Percentiles rank a stretch among this genome's conserved stretches.
These are phyloP conservation scores for Sclerotinia spermophila DNA, from an alignment of 2,329 filamentous ascomycete species.

Conservation along the genomic window DNA sequence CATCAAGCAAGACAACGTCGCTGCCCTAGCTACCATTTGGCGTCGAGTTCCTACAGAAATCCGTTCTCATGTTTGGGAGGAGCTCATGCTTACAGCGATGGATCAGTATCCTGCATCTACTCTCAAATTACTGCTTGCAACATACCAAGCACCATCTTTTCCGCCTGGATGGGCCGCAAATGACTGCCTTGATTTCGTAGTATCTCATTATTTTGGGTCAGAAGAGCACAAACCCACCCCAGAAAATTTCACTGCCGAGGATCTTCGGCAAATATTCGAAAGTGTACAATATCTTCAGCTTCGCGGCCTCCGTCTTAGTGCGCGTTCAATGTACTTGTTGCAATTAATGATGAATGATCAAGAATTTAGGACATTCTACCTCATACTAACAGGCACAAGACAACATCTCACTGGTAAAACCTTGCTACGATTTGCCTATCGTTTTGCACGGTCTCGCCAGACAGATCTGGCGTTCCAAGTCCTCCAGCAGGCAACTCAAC, in stretches of 20 bases:
- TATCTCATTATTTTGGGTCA: slow-evolving; percentile 17
- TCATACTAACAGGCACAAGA: slow-evolving; percentile 20
- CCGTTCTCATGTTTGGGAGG: slow-evolving; percentile 15
- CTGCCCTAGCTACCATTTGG: slow-evolving; percentile 12
- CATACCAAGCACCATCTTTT: slow-evolving; percentile 9
- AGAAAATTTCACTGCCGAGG: background rate
- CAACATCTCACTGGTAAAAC: slow-evolving; percentile 29
- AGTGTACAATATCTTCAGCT: slow-evolving; percentile 11
- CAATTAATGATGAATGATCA: slow-evolving; percentile 22
- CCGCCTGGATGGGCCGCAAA: slow-evolving; percentile 16
- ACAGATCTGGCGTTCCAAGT: slow-evolving; percentile 43
- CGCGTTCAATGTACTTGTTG: slow-evolving; percentile 28
- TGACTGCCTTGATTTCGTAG: slow-evolving; percentile 15
- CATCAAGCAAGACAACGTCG: slow-evolving; percentile 16
- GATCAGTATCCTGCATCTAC: slow-evolving; percentile 10
- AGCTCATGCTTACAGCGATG: slow-evolving; percentile 18
- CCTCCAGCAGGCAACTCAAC: slow-evolving; percentile 39
- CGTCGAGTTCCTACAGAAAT: slow-evolving; percentile 11
- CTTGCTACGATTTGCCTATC: slow-evolving; percentile 32
- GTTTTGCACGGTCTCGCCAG: slow-evolving; percentile 41
- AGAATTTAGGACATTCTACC: slow-evolving; percentile 27
- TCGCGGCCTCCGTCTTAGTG: slow-evolving; percentile 17
- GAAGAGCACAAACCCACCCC: background rate
- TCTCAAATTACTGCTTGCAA: slow-evolving; percentile 18
- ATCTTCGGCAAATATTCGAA: slow-evolving; percentile 13